Percentiles rank a stretch among this genome's conserved stretches.
Conservation (phyloP, 2,329 filamentous ascomycete genomes). For the Fusarium palustre region DNA sequence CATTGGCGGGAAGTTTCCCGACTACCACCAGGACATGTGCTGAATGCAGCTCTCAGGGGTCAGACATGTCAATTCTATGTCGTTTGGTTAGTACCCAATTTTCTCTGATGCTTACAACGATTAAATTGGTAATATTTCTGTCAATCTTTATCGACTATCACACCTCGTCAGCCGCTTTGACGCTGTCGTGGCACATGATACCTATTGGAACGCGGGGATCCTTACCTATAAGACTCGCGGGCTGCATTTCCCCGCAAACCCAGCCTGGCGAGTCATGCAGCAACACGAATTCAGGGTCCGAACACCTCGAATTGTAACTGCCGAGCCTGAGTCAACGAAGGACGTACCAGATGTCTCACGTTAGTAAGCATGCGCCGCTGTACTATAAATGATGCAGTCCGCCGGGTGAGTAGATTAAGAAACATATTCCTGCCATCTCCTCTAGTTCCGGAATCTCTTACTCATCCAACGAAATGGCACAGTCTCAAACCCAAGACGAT, state of each 20-base stretch:
- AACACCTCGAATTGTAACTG: background rate
- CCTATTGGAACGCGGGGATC: fast-evolving
- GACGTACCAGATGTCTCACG: background rate
- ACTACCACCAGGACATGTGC: too few relatives aligned
- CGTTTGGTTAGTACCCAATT: too few relatives aligned
- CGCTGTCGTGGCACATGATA: background rate
- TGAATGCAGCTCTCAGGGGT: too few relatives aligned
- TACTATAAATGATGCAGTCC: background rate
- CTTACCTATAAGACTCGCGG: too few relatives aligned
- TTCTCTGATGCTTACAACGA: too few relatives aligned
- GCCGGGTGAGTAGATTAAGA: background rate
- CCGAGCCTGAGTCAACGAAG: background rate
- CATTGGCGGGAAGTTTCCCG: too few relatives aligned
- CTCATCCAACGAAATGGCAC: background rate
- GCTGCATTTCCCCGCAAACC: background rate
- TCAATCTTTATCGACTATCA: too few relatives aligned
- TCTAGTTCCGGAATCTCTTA: fast-evolving
- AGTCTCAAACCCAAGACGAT: background rate
- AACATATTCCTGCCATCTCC: background rate
- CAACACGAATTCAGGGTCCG: background rate
- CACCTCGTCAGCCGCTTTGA: too few relatives aligned
- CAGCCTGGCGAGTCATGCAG: background rate
- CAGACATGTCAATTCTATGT: too few relatives aligned
- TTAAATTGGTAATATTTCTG: too few relatives aligned
- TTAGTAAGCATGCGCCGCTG: background rate